phyloP scores from a whole-genome alignment of 2,329 filamentous ascomycete genomes.

The Massarina eburnea region DNA sequence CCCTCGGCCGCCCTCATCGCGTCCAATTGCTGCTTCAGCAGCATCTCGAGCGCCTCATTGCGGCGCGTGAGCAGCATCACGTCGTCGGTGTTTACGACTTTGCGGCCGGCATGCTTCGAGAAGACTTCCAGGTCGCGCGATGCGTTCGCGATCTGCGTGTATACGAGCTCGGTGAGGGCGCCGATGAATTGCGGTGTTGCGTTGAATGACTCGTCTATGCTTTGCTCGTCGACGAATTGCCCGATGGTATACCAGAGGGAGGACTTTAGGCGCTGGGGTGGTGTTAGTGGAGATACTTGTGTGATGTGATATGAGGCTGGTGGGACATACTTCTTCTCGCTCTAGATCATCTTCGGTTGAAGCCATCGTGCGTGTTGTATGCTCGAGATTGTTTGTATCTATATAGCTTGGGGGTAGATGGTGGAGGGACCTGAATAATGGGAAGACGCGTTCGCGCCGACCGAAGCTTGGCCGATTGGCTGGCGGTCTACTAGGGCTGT shows the following conservation, averaged over 20 bases:
- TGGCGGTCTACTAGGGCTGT: too few relatives aligned
- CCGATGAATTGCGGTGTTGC: slow-evolving; percentile 91
- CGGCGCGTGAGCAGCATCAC: slow-evolving; percentile 83
- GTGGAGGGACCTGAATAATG: slow-evolving; percentile 26
- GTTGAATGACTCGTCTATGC: slow-evolving; percentile 71
- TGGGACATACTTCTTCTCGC: slow-evolving; percentile 32
- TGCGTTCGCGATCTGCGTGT: slow-evolving; percentile 67
- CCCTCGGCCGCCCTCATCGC: slow-evolving; percentile 37
- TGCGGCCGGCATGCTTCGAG: slow-evolving; percentile 73
- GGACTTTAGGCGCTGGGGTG: slow-evolving; percentile 50
- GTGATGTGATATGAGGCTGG: neutral
- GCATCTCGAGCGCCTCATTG: slow-evolving; percentile 79
- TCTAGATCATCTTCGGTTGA: slow-evolving; percentile 25
- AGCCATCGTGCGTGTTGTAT: slow-evolving; percentile 21
- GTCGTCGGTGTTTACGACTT: slow-evolving; percentile 80
- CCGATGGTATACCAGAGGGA: slow-evolving; percentile 47
- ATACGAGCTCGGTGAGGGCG: slow-evolving; percentile 74
- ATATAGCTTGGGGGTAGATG: neutral
- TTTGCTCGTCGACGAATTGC: slow-evolving; percentile 81
- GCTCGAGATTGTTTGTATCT: too few relatives aligned
- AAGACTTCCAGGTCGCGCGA: slow-evolving; percentile 62
- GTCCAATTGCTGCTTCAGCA: slow-evolving; percentile 72
- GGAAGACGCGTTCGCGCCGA: slow-evolving; percentile 4
- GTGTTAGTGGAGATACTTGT: slow-evolving; percentile 1
- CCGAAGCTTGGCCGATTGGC: slow-evolving; percentile 11